A percentile compares a stretch with the other conserved stretches of the same genome.
phyloP scores from a whole-genome alignment of 2,329 filamentous ascomycete genomes.

The Zopfia rhizophila region DNA sequence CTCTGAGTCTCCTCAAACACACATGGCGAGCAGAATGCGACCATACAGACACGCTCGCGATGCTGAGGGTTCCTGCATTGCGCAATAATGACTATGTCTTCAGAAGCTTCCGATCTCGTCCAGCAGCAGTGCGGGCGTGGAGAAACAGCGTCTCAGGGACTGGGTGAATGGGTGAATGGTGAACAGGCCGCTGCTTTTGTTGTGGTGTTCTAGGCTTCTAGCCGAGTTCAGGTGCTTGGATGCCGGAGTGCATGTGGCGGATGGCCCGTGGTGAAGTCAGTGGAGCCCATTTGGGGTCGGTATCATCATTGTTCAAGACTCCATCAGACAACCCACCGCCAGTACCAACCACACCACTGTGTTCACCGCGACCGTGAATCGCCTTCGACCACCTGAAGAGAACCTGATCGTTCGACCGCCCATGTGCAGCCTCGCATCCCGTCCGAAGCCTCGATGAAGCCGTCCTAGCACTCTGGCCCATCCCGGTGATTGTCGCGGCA shows the following conservation, averaged over 20 bases:
- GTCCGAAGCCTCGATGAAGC: conserved; percentile 49
- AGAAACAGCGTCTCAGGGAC: too few species aligned
- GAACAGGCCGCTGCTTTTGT: too few species aligned
- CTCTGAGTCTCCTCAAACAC: too few species aligned
- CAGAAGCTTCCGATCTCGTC: too few species aligned
- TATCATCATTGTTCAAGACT: too few species aligned
- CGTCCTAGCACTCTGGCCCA: conserved; percentile 37
- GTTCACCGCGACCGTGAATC: conserved; percentile 6
- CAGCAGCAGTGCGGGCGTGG: too few species aligned
- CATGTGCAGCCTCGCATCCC: conserved; percentile 34
- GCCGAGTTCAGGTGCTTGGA: conserved; percentile 9
- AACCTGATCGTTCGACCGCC: conserved; percentile 18
- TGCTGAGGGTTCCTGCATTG: too few species aligned
- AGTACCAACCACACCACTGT: too few species aligned
- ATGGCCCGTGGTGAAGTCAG: conserved; percentile 14
- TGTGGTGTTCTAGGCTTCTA: conserved; percentile 17
- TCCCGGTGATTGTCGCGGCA: conserved; percentile 37
- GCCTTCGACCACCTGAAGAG: conserved; percentile 1
- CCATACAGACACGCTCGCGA: too few species aligned
- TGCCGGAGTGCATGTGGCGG: conserved; percentile 17
- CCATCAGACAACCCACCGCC: conserved; percentile 11
- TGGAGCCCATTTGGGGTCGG: conserved; percentile 33
- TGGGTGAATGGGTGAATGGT: too few species aligned
- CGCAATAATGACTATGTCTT: too few species aligned
- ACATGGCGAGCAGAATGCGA: too few species aligned